Conservation (phyloP, 2,329 filamentous ascomycete genomes). For the Ceratocystis cacaofunesta region DNA sequence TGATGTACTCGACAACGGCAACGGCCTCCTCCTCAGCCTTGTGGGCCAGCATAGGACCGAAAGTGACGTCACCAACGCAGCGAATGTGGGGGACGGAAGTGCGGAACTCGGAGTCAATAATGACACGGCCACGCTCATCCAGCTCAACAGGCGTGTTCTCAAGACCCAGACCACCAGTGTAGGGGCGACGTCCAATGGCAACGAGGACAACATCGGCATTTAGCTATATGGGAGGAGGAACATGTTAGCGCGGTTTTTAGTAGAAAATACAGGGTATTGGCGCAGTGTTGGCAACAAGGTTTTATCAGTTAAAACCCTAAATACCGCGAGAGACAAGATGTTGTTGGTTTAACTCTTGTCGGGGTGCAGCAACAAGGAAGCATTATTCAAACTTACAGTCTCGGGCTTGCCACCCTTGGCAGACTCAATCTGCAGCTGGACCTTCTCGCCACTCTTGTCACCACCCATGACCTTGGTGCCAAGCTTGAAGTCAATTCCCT, state of each 20-base stretch:
- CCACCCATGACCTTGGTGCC: conserved; percentile 87
- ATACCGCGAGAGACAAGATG: neutral
- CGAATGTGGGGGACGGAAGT: conserved; percentile 96
- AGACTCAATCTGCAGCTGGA: conserved; percentile 76
- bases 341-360: neutral
- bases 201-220: conserved; percentile 93
- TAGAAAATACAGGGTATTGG: too few species aligned
- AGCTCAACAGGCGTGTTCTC: conserved; percentile 87
- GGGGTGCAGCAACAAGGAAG: too few species aligned
- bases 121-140: conserved; percentile 83
- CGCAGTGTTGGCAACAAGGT: too few species aligned
- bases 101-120: conserved; percentile 97
- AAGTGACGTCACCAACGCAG: conserved; percentile 89
- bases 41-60: conserved; percentile 97
- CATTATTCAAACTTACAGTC: conserved; percentile 42
- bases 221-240: conserved; percentile 37
- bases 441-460: conserved; percentile 59
- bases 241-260: conserved; percentile 38
- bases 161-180: conserved; percentile 78
- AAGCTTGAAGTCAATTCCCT: conserved; percentile 96
- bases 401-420: conserved; percentile 95
- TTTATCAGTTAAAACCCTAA: too few species aligned
- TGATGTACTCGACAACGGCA: conserved; percentile 89
- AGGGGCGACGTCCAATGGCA: conserved; percentile 89
- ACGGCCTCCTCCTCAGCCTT: conserved; percentile 98